Evolutionary conservation across 257 asterid genomes (phyloP), one percentile per base, ranked within the genome.

Genomic region (Haberlea rhodopensis): DNA sequence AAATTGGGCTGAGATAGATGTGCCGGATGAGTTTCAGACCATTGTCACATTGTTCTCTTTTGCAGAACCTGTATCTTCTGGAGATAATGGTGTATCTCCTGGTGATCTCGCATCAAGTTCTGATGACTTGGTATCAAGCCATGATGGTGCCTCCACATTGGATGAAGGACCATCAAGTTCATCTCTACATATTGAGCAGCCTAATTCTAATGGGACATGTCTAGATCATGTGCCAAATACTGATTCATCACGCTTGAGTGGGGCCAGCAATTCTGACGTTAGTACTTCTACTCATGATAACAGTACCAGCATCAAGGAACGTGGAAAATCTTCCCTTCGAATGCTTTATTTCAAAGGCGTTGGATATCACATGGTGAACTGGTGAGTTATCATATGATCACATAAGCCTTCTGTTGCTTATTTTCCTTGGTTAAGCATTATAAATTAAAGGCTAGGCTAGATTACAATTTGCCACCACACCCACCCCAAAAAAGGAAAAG

Each of bases 351-450:
- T 81, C 69, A 78, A 75, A 79, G 97, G 94, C 49, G 79, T 84
- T 65, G 95, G 86, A 53, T 92, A 92, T 89, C 99, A 89, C 84
- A 92, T 92, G 97, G 99, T 92, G 69, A 92, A 92, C 85, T 89
- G 99, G 99, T 92, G 60, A 74, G 89, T 59, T 18, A 32, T 73
- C 70, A 67, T n/a, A n/a, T 63, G 62, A 67, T n/a, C 68, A 43
- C 46, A 48, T 58, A 32, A 37, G 51, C 65, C 53, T 64, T 51
- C 23, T 62, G 57, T 53, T 4, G 15, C 21, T 59, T 60, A 20
- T 68, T 15, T 61, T 25, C 52, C 61, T 72, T 51, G 58, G 55
- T 53, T n/a, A 29, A 43, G 29, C 32, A 37, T 31, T 60, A 68
- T 63, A 8, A n/a, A 43, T 53, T 10, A 49, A 32, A 26, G 8